Evolutionary conservation across 73 alveolate species (phyloP).

Genomic region (Breviolum minutum): DNA sequence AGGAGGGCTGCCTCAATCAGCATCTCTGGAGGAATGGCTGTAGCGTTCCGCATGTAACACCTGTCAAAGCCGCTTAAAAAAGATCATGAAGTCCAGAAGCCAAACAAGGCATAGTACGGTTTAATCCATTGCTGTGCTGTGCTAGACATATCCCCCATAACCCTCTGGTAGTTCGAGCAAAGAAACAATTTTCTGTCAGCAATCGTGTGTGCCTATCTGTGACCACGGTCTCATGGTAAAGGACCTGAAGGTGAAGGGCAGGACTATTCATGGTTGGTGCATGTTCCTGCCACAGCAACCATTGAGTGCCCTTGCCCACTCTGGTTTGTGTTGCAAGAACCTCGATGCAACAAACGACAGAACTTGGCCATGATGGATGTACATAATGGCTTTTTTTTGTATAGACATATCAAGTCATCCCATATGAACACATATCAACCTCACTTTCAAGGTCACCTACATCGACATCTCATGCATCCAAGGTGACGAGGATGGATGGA

Average conservation of each 20-base stretch:
- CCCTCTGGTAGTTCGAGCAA: too few species aligned
- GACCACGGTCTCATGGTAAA: slow-evolving; percentile 98
- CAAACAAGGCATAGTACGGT: too few species aligned
- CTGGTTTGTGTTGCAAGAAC: slow-evolving; percentile 98
- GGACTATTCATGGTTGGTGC: neutral
- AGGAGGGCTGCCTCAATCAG: slow-evolving; percentile 95
- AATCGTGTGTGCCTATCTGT: slow-evolving; percentile 96
- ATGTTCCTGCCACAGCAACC: neutral
- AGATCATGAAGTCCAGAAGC: too few species aligned
- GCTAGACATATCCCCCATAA: too few species aligned
- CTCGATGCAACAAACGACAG: neutral
- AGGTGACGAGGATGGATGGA: slow-evolving; percentile 60
- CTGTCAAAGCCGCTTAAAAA: slow-evolving; percentile 30
- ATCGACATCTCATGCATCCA: neutral
- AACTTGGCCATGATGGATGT: too few species aligned
- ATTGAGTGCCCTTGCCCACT: slow-evolving; percentile 95
- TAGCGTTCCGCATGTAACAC: slow-evolving; percentile 98
- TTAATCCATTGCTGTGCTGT: too few species aligned
- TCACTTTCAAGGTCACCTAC: neutral
- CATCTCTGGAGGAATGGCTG: slow-evolving; percentile 98
- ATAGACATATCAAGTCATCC: too few species aligned
- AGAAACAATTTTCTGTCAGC: neutral
- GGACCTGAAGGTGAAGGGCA: slow-evolving; percentile 45
- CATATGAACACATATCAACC: too few species aligned
- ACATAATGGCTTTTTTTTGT: too few species aligned